phyloP scores from a whole-genome alignment of 495 filamentous ascomycete genomes.

The Penicillium psychrofluorescens region DNA sequence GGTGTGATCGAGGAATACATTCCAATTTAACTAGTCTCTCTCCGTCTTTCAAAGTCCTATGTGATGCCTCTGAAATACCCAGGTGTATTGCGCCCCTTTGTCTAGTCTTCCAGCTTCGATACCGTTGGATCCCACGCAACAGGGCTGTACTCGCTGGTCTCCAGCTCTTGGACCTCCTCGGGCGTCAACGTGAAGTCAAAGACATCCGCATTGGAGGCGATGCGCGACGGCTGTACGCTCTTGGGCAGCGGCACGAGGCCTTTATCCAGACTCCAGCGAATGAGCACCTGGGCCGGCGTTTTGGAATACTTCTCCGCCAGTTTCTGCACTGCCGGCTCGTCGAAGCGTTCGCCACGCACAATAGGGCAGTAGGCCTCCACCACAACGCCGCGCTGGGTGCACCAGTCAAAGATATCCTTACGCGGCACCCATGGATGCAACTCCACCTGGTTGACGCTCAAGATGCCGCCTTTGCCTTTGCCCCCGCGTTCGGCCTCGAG shows the following conservation, averaged over 20 bases:
- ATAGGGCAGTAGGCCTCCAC: conserved; percentile 63
- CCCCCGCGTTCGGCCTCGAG: conserved; percentile 10
- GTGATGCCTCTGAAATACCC: too few species aligned
- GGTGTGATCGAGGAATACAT: too few species aligned
- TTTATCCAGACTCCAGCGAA: conserved; percentile 53
- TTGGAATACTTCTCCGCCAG: conserved; percentile 51
- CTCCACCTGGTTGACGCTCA: conserved; percentile 63
- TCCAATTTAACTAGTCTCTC: too few species aligned
- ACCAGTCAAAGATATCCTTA: conserved; percentile 46
- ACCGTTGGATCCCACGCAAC: conserved; percentile 46
- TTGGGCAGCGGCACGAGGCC: conserved; percentile 66
- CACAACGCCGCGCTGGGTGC: conserved; percentile 46
- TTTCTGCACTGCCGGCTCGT: conserved; percentile 39
- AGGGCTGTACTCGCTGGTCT: conserved; percentile 50
- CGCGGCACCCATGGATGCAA: conserved; percentile 64
- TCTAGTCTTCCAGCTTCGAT: too few species aligned
- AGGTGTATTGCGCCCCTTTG: too few species aligned
- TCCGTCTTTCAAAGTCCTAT: too few species aligned
- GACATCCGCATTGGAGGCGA: conserved; percentile 57
- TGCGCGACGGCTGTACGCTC: conserved; percentile 59
- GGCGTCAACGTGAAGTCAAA: conserved; percentile 62
- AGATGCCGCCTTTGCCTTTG: conserved; percentile 41
- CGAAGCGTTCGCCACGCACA: conserved; percentile 49
- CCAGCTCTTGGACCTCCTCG: conserved; percentile 55
- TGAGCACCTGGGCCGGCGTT: conserved; percentile 54